These are phyloP conservation scores for Cystobasidium onofrii DNA, from an alignment of 768 basidiomycete genomes.

Conservation along the genomic window DNA sequence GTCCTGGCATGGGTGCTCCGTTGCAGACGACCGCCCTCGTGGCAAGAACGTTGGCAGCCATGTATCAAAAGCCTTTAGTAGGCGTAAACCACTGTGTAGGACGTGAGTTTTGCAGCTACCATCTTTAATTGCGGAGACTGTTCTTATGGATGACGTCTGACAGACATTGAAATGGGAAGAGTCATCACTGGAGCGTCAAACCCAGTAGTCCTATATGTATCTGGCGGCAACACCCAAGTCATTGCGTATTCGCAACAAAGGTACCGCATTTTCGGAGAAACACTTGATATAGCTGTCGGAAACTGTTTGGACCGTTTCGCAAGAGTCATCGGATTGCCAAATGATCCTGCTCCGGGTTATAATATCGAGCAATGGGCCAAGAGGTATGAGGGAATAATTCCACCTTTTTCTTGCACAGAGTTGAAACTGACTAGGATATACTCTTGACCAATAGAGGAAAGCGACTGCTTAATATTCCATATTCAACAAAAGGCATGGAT, in stretches of 20 bases:
- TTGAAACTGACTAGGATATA: neutral
- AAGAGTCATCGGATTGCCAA: conserved; percentile 81
- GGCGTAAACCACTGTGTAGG: conserved; percentile 99
- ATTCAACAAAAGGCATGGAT: conserved; percentile 98
- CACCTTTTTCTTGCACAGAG: too few species aligned
- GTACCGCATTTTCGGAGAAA: conserved; percentile 97
- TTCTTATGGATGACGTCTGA: neutral
- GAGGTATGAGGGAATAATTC: conserved; percentile 51
- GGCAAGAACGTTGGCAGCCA: conserved; percentile 75
- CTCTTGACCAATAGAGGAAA: conserved; percentile 57
- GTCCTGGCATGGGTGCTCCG: conserved; percentile 99
- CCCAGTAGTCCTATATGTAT: conserved; percentile 94
- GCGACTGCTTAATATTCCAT: conserved; percentile 72
- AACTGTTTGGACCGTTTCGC: conserved; percentile 98
- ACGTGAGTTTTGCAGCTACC: conserved; percentile 52
- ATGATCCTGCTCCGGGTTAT: conserved; percentile 91
- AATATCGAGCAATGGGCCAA: conserved; percentile 96
- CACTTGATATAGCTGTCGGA: conserved; percentile 97
- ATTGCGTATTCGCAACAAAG: conserved; percentile 96
- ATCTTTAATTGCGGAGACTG: conserved; percentile 30
- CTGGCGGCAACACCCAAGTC: conserved; percentile 97
- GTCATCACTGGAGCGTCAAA: conserved; percentile 88
- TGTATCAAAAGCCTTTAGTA: conserved; percentile 83
- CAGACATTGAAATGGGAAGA: conserved; percentile 98
- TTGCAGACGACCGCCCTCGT: conserved; percentile 89